Evolutionary conservation across 2,329 filamentous ascomycete genomes (phyloP).

Genomic region (Grosmannia huntii): DNA sequence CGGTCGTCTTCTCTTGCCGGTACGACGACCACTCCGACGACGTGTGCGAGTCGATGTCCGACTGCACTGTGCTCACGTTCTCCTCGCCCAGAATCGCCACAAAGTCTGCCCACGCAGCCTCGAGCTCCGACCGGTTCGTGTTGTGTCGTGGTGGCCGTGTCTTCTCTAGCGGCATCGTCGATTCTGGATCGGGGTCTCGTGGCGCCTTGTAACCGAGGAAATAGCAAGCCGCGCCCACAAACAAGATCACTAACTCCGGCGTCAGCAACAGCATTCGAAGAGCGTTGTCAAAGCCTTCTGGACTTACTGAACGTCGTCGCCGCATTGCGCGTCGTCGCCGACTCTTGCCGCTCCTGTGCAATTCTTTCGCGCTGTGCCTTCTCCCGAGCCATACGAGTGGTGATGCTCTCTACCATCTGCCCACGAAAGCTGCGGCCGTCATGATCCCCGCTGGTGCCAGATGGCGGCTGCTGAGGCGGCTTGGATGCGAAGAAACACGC

Average conservation of each 20-base stretch:
- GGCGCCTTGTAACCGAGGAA: constrained; percentile 45
- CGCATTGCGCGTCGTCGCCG: constrained; percentile 25
- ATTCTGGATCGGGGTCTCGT: constrained; percentile 35
- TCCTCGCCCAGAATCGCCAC: constrained; percentile 49
- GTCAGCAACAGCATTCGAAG: not conserved
- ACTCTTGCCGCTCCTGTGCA: constrained; percentile 25
- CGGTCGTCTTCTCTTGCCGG: constrained; percentile 14
- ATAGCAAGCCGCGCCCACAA: constrained; percentile 39
- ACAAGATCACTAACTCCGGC: constrained; percentile 34
- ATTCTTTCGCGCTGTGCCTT: constrained; percentile 31
- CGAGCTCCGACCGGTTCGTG: constrained; percentile 47
- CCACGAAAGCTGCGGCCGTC: constrained; percentile 30
- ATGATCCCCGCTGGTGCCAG: not conserved
- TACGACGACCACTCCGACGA: constrained; percentile 53
- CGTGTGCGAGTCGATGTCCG: constrained; percentile 43
- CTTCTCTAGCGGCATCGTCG: constrained; percentile 45
- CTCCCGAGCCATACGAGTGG: constrained; percentile 34
- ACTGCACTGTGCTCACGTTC: constrained; percentile 47
- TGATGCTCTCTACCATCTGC: constrained; percentile 41
- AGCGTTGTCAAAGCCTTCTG: not conserved
- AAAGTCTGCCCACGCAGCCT: constrained; percentile 60
- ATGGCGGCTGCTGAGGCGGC: constrained; percentile 2
- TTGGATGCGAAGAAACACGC: constrained; percentile 7
- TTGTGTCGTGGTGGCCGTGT: constrained; percentile 42
- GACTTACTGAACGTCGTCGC: constrained; percentile 33